These are phyloP conservation scores for Dactylellina drechsleri DNA, from an alignment of 2,329 filamentous ascomycete genomes.

Conservation along the genomic window DNA sequence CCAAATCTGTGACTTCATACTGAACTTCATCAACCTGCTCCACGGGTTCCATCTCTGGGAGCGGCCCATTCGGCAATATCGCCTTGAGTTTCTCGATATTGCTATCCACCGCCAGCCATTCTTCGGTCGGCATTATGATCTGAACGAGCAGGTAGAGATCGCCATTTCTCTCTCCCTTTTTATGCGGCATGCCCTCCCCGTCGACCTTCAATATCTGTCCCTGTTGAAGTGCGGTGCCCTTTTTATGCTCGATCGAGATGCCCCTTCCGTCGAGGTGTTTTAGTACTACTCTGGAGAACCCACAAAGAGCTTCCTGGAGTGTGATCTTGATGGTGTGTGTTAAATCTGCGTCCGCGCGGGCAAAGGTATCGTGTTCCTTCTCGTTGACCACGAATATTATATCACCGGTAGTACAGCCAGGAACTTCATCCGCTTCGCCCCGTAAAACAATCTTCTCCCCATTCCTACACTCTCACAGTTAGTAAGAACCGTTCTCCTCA, in stretches of 20 bases:
- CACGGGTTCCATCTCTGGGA: constrained; percentile 69
- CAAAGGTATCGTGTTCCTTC: constrained; percentile 81
- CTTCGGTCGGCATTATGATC: constrained; percentile 86
- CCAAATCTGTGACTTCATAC: constrained; percentile 83
- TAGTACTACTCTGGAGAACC: constrained; percentile 88
- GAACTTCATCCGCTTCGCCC: constrained; percentile 89
- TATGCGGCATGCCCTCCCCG: constrained; percentile 94
- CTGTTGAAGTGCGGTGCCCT: constrained; percentile 83
- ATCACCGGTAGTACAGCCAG: constrained; percentile 71
- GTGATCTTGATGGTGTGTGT: constrained; percentile 83
- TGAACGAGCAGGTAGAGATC: constrained; percentile 88
- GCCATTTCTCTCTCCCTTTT: constrained; percentile 82
- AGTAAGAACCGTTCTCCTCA: constrained; percentile 8
- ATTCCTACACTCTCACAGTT: constrained; percentile 64
- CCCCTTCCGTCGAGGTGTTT: constrained; percentile 94
- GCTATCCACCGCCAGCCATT: constrained; percentile 76
- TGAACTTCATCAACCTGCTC: constrained; percentile 87
- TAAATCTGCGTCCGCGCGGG: constrained; percentile 83
- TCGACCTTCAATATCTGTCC: constrained; percentile 84
- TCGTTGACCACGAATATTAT: constrained; percentile 90
- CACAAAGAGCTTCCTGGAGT: constrained; percentile 82
- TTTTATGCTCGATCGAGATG: constrained; percentile 80
- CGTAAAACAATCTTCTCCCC: constrained; percentile 90
- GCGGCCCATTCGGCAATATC: constrained; percentile 74
- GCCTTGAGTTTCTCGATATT: constrained; percentile 76